Percentiles rank a stretch among this genome's conserved stretches.
These are phyloP conservation scores for Dendrobium nobile DNA, from an alignment of 106 monocot genomes.

Conservation along the genomic window DNA sequence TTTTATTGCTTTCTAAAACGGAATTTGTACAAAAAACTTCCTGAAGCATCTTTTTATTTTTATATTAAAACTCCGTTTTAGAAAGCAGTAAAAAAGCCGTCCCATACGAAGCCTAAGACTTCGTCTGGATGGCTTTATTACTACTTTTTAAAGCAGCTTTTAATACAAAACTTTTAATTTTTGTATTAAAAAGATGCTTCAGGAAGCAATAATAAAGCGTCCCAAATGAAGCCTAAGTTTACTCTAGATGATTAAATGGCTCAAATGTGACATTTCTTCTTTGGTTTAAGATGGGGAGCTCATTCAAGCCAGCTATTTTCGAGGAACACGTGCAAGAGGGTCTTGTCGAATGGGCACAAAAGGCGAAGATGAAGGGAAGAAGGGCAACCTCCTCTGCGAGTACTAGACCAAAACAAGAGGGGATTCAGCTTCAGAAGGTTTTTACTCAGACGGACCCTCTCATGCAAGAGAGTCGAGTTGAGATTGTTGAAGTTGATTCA, in stretches of 20 bases:
- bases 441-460: not conserved
- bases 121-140: too few relatives aligned
- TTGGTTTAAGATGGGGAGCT: slow-evolving; percentile 52
- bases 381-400: not conserved
- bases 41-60: too few relatives aligned
- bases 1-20: too few relatives aligned
- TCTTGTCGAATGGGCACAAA: slow-evolving; percentile 45
- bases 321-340: slow-evolving; percentile 49
- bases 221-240: not conserved
- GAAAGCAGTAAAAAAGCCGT: too few relatives aligned
- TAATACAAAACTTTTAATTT: too few relatives aligned
- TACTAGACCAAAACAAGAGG: not conserved
- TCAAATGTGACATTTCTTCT: not conserved
- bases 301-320: slow-evolving; percentile 54
- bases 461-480: slow-evolving; percentile 2
- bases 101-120: too few relatives aligned
- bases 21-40: too few relatives aligned
- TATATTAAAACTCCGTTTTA: too few relatives aligned
- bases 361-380: slow-evolving; percentile 17
- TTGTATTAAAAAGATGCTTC: too few relatives aligned
- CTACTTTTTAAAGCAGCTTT: too few relatives aligned
- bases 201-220: too few relatives aligned
- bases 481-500: slow-evolving; percentile 6
- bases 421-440: slow-evolving; percentile 1
- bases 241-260: not conserved